Evolutionary conservation across 306 rosid species (phyloP).

Genomic region (Macrotyloma uniflorum): DNA sequence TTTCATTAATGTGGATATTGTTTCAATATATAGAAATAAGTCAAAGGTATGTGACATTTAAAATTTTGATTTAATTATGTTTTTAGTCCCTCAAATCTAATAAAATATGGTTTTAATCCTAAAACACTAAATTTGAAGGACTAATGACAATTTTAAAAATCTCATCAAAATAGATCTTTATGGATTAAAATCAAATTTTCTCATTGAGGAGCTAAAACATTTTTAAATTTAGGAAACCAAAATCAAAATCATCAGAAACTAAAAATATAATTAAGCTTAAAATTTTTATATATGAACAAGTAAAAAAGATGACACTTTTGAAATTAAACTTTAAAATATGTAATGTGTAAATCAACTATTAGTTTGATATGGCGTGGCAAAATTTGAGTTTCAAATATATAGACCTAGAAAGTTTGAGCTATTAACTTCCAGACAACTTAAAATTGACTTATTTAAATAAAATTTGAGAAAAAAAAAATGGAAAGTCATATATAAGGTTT

Average conservation of each 20-base stretch:
- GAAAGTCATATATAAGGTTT: background rate
- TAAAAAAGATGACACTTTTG: background rate
- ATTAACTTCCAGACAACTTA: background rate
- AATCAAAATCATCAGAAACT: no score
- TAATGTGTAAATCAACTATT: background rate
- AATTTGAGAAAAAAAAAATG: background rate
- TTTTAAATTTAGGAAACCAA: no score
- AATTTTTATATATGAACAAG: background rate
- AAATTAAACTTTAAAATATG: background rate
- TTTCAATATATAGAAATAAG: background rate
- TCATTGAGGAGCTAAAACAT: no score
- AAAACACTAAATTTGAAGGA: no score
- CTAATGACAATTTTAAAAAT: no score
- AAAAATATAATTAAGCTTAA: no score
- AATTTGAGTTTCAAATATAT: background rate
- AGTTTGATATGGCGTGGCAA: background rate
- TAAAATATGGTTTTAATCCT: no score
- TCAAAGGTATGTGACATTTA: background rate
- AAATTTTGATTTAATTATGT: no score
- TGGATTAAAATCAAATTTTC: no score
- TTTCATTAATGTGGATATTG: background rate
- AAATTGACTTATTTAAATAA: background rate
- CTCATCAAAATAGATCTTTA: no score
- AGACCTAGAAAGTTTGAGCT: background rate
- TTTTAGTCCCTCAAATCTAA: no score